Conservation (phyloP, 2,329 filamentous ascomycete genomes). For the Ophiocordyceps australis region DNA sequence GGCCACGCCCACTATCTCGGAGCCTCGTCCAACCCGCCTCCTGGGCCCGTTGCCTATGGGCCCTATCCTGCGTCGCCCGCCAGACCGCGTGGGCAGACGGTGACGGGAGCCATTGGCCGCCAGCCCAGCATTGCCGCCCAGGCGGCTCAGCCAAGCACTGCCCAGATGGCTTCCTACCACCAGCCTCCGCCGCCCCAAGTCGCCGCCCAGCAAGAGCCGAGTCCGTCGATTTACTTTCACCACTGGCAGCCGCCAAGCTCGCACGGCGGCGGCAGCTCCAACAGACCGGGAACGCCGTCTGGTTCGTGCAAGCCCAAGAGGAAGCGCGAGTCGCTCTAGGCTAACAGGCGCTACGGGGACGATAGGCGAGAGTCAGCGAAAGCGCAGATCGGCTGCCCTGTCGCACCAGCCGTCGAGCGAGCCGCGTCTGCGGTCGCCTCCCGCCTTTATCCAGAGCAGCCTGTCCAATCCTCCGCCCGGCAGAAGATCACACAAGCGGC, state of each 20-base stretch:
- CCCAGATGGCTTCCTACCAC: slow-evolving; percentile 21
- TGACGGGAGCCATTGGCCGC: slow-evolving; percentile 21
- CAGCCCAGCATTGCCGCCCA: slow-evolving; percentile 25
- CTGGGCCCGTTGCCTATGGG: slow-evolving; percentile 20
- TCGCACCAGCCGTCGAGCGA: slow-evolving; percentile 11
- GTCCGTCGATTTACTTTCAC: slow-evolving; percentile 73
- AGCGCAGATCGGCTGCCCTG: slow-evolving; percentile 54
- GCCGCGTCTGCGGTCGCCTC: slow-evolving; percentile 14
- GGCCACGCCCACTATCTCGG: slow-evolving; percentile 20
- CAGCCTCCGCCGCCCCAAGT: slow-evolving; percentile 29
- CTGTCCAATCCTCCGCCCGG: slow-evolving; percentile 8
- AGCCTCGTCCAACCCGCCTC: slow-evolving; percentile 9
- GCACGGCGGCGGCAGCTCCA: slow-evolving; percentile 37
- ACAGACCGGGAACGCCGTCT: slow-evolving; percentile 56
- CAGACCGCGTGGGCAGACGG: slow-evolving; percentile 29
- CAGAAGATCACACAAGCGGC: slow-evolving; percentile 13
- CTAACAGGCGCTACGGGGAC: slow-evolving; percentile 17
- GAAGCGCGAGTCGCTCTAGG: slow-evolving; percentile 22
- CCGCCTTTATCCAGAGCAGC: slow-evolving; percentile 10
- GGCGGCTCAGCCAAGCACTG: slow-evolving; percentile 16
- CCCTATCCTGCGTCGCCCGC: slow-evolving; percentile 30
- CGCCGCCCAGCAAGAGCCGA: slow-evolving; percentile 43
- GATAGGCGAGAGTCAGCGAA: slow-evolving; percentile 63
- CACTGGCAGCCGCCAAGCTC: slow-evolving; percentile 75
- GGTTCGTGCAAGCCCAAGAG: slow-evolving; percentile 45